Evolutionary conservation across 2,329 filamentous ascomycete species (phyloP).

Genomic region (Helotiales sp.): DNA sequence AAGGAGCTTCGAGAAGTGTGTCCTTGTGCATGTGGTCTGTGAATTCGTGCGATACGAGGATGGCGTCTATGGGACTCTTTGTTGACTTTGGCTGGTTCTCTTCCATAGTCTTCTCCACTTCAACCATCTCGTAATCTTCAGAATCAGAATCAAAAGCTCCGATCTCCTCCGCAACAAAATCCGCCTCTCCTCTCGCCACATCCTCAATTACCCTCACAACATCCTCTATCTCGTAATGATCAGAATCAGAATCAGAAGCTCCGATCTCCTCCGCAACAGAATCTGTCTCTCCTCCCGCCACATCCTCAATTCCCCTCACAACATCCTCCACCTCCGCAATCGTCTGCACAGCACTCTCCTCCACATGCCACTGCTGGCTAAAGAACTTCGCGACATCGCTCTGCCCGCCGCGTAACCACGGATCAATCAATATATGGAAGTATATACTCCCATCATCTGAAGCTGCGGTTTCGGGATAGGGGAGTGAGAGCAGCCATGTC

Average conservation of each 20-base stretch:
- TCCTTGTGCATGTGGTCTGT: slow-evolving; percentile 68
- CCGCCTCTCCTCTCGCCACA: too few relatives aligned
- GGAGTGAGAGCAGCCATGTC: slow-evolving; percentile 69
- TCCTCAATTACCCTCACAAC: too few relatives aligned
- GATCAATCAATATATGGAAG: slow-evolving; percentile 69
- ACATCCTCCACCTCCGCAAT: slow-evolving; percentile 60
- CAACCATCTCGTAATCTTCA: neutral
- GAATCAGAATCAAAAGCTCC: too few relatives aligned
- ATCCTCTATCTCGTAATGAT: too few relatives aligned
- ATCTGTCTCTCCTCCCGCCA: slow-evolving; percentile 20
- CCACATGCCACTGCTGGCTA: slow-evolving; percentile 66
- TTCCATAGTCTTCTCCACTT: slow-evolving; percentile 28
- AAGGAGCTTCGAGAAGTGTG: slow-evolving; percentile 61
- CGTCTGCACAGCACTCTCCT: slow-evolving; percentile 57
- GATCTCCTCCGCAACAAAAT: too few relatives aligned
- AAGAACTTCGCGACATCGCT: slow-evolving; percentile 69
- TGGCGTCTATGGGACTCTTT: slow-evolving; percentile 57
- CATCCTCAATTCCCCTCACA: slow-evolving; percentile 54
- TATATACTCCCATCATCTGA: slow-evolving; percentile 44
- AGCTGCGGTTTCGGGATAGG: slow-evolving; percentile 49
- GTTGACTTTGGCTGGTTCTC: too few relatives aligned
- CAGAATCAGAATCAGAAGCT: too few relatives aligned
- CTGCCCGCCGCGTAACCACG: slow-evolving; percentile 67
- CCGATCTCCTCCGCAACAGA: too few relatives aligned
- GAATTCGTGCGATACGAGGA: slow-evolving; percentile 68